Base-by-base conservation (phyloP, 176 grass and related monocot genomes). In the Aegilops tauschii region DNA sequence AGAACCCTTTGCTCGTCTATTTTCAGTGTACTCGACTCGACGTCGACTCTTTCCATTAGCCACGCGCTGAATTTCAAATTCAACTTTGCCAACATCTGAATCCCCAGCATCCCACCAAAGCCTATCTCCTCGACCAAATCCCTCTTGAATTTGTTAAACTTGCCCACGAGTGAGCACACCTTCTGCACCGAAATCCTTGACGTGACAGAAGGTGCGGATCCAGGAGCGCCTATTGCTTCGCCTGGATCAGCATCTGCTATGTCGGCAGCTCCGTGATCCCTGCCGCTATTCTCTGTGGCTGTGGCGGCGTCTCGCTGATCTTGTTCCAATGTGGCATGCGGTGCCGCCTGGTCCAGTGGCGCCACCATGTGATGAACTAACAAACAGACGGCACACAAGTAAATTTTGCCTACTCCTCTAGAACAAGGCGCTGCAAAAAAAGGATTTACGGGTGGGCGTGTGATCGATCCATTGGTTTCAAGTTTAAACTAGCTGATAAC, bases 171-270 rank as follows among this genome's bases (percentile, higher is more conserved):
- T 7, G 36, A 72, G 69, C 36, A 72, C 69, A 72, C 69, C 36
- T 42, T 72, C 69, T 72, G 69, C 69, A 72, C 69, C 36, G 69
- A 72, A 72, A 72, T 72, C 69, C 69, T 72, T 72, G 69, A 72
- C 11, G 69, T 72, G 69, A 72, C 69, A 72, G 69, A 21, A 72
- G 69, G 69, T 72, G 69, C 21, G 20, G 36, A 13, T 72, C 69
- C 69, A 72, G 36, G 36, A 72, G 69, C 8, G 35, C 5, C 5
- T 23, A 21, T 13, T 42, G 36, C 36, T 42, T 42, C 69, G 2
- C 69, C 69, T 72, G 36, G 20, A 72, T 72, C 36, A n/a, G n/a
- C 11, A 23, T 72, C 50, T 18, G 50, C 36, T 72, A 72, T 72
- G 21, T 72, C 21, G 36, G 10, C 7, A 42, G 69, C 37, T 42